Percentiles rank a stretch among this genome's conserved stretches.
Conservation (phyloP, 169 alveolate genomes). For the Plasmodium ovale region DNA sequence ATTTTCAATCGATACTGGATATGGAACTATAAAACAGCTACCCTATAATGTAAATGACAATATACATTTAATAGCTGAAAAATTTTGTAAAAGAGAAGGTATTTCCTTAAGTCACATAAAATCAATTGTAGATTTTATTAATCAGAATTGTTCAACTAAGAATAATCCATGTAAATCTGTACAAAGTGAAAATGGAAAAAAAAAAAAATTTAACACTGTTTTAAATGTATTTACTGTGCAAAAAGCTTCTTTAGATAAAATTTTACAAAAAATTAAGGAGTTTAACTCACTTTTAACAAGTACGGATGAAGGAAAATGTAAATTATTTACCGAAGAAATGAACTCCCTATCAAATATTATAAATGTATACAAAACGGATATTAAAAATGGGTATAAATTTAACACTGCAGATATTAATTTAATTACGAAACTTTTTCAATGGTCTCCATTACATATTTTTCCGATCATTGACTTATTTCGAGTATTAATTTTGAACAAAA, state of each 20-base stretch:
- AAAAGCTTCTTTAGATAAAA: slow-evolving; percentile 58
- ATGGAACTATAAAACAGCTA: slow-evolving; percentile 21
- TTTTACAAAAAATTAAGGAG: slow-evolving; percentile 64
- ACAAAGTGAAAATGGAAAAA: neutral
- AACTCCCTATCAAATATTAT: slow-evolving; percentile 42
- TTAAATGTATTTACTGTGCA: slow-evolving; percentile 53
- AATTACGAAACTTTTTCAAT: slow-evolving; percentile 32
- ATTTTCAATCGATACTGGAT: slow-evolving; percentile 43
- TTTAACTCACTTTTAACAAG: neutral
- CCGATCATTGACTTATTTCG: slow-evolving; percentile 63
- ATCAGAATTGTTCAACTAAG: slow-evolving; percentile 18
- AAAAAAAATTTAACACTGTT: slow-evolving; percentile 28
- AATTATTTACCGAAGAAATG: slow-evolving; percentile 27
- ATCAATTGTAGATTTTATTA: slow-evolving; percentile 71
- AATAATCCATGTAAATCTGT: neutral
- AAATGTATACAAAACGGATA: slow-evolving; percentile 22
- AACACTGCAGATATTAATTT: slow-evolving; percentile 62
- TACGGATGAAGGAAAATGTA: slow-evolving; percentile 2
- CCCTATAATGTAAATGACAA: slow-evolving; percentile 67
- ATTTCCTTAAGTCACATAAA: slow-evolving; percentile 44
- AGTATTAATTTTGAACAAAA: slow-evolving; percentile 51
- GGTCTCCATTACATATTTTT: slow-evolving; percentile 47
- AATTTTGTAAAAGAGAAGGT: slow-evolving; percentile 67
- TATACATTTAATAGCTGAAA: slow-evolving; percentile 62
- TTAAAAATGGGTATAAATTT: slow-evolving; percentile 28